Evolutionary conservation across 1,284 basidiomycete species (phyloP), one percentile per base, ranked within the genome.

Genomic region (Amylostereum areolatum): DNA sequence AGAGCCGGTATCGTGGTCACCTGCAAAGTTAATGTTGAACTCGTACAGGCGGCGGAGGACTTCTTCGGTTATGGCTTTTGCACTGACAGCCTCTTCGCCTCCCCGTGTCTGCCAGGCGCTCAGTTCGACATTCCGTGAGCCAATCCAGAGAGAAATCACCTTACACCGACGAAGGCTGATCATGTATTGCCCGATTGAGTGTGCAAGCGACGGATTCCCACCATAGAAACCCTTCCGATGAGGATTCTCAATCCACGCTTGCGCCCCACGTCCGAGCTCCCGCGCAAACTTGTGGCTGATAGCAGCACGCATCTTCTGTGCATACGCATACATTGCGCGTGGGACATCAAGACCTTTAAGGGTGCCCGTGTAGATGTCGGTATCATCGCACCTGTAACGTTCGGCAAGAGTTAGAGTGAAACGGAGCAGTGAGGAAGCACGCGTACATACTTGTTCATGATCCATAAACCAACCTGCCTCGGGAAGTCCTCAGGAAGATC

Each of bases 261-360:
- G n/a, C n/a, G 52, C 46, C 5, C 59, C 61, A 8, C 52, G 43
- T 11, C 47, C 53, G 30, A 48, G 52, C 7, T 57, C 58, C 4
- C 56, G 53, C 1, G 55, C 56, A 32, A 56, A 62, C 25, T 57
- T 50, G 45, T 62, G 59, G 35, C 54, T 63, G 37, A 63, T 52
- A 0, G 60, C 55, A 2, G 61, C 60, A 1, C 59, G 53, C 59
- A 62, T 57, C 47, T 63, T 62, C 54, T 60, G 55, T 5, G 58
- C 54, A 30, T 40, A 27, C 2, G 48, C 52, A 43, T 58, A 62
- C 0, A 50, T 52, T 0, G 43, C 40, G 3, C 52, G 48, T 0
- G 43, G 24, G n/a, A 50, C 33, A 7, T 36, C 45, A 1, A 35
- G 57, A 5, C 42, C 47, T 48, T 57, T 59, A 6, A 50, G 25